Evolutionary conservation across 257 asterid species (phyloP).

Genomic region (Nicotiana benthamiana): DNA sequence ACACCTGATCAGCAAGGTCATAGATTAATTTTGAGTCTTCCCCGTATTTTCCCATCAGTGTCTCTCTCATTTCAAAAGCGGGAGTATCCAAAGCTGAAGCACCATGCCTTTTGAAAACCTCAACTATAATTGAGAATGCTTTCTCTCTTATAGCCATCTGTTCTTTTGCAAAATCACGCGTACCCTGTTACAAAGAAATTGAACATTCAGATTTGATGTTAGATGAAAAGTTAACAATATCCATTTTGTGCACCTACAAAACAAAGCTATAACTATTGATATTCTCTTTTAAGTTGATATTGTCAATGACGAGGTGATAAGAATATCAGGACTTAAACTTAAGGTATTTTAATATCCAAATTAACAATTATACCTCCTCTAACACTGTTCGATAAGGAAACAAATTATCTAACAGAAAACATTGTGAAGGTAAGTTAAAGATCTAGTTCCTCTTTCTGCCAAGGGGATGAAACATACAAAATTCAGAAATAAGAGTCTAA

Average conservation of each 20-base stretch:
- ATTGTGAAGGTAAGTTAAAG: background rate
- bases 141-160: conserved; percentile 85
- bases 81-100: conserved; percentile 91
- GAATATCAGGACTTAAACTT: background rate
- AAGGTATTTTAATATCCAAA: too few relatives aligned
- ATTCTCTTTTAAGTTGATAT: too few relatives aligned
- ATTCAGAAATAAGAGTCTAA: background rate
- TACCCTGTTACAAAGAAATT: conserved; percentile 43
- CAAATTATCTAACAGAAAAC: background rate
- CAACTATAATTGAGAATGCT: conserved; percentile 58
- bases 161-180: conserved; percentile 89
- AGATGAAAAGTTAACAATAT: background rate
- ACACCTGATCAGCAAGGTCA: conserved; percentile 96
- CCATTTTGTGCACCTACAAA: background rate
- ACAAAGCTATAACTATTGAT: background rate
- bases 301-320: background rate
- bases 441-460: background rate
- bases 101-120: conserved; percentile 90
- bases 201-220: too few relatives aligned
- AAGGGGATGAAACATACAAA: background rate
- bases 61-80: conserved; percentile 86
- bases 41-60: conserved; percentile 95
- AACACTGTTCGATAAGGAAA: too few relatives aligned
- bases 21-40: conserved; percentile 94
- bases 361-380: too few relatives aligned